phyloP scores from a whole-genome alignment of 495 filamentous ascomycete species.

The Podospora conica region DNA sequence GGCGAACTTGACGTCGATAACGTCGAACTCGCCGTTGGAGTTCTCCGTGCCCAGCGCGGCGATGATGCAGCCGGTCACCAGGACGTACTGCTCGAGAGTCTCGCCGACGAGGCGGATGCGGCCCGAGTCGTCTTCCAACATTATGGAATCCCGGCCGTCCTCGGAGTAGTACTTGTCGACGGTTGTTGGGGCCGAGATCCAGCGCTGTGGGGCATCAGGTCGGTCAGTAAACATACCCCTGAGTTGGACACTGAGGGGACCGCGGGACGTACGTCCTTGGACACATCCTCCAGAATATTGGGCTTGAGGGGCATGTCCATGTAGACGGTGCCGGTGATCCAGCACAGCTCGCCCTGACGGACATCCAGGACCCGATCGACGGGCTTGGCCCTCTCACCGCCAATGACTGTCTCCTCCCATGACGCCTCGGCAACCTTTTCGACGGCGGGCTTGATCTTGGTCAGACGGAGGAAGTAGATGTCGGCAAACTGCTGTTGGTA shows the following conservation, averaged over 20 bases:
- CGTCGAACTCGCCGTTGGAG: conserved; percentile 82
- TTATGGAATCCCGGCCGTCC: conserved; percentile 58
- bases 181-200: conserved; percentile 76
- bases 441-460: conserved; percentile 78
- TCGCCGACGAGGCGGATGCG: conserved; percentile 75
- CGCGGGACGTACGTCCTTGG: conserved; percentile 65
- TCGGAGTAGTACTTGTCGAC: conserved; percentile 66
- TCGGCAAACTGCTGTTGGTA: conserved; percentile 96
- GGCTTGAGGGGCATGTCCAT: conserved; percentile 97
- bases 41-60: conserved; percentile 93
- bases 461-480: conserved; percentile 91
- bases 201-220: conserved; percentile 58
- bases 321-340: conserved; percentile 90
- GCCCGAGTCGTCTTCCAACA: conserved; percentile 94
- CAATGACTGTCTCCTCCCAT: conserved; percentile 76
- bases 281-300: conserved; percentile 91
- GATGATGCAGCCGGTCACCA: conserved; percentile 88
- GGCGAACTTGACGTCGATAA: conserved; percentile 80
- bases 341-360: conserved; percentile 90
- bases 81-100: conserved; percentile 53
- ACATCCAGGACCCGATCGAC: conserved; percentile 92
- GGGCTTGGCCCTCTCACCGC: conserved; percentile 62
- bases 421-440: conserved; percentile 65
- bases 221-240: background rate
- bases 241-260: background rate